Conservation (phyloP, 2,329 filamentous ascomycete genomes). For the Amphichorda felina region DNA sequence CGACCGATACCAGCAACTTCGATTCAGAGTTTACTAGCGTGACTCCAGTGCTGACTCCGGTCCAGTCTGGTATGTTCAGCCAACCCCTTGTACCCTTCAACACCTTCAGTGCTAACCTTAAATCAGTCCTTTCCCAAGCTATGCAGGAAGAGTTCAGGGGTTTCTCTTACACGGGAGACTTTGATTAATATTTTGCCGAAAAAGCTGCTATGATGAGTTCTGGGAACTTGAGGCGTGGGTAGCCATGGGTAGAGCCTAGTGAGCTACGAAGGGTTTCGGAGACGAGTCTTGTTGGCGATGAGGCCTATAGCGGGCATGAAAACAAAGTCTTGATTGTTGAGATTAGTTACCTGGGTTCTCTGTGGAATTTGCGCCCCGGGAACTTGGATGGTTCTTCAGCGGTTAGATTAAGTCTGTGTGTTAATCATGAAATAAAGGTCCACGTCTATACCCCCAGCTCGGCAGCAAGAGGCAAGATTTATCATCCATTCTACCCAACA, state of each 20-base stretch:
- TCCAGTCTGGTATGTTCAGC: slow-evolving; percentile 72
- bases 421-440: no score
- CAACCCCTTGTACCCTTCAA: slow-evolving; percentile 6
- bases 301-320: neutral
- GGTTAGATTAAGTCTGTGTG: no score
- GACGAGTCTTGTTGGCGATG: neutral
- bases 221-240: neutral
- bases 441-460: no score
- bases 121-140: slow-evolving; percentile 79
- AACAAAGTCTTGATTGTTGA: neutral
- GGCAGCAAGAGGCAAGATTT: no score
- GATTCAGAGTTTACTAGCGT: slow-evolving; percentile 98
- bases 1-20: slow-evolving; percentile 99
- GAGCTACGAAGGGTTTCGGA: no score
- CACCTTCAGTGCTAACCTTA: slow-evolving; percentile 1
- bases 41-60: slow-evolving; percentile 90
- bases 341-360: no score
- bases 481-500: no score
- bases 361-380: no score
- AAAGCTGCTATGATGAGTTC: neutral
- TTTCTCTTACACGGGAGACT: slow-evolving; percentile 94
- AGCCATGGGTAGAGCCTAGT: no score
- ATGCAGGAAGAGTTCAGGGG: slow-evolving; percentile 99
- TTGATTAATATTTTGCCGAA: slow-evolving; percentile 52
- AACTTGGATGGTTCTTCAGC: no score